These are phyloP conservation scores for Umbelopsis sp. DNA, from an alignment of 192 early-diverging fungal species.

Conservation along the genomic window DNA sequence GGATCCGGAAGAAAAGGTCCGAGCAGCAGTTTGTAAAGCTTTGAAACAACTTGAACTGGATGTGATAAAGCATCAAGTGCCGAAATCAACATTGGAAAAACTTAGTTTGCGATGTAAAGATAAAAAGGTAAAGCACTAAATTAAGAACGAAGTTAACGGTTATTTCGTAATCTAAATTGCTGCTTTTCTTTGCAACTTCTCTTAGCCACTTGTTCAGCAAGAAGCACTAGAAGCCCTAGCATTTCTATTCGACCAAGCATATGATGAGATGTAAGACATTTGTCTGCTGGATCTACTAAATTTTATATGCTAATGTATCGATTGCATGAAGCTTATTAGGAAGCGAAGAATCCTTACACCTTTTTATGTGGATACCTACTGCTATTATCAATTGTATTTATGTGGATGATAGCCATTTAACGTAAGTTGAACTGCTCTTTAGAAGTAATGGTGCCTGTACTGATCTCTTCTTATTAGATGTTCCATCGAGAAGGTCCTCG, in stretches of 20 bases:
- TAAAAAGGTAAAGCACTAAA: slow-evolving; percentile 61
- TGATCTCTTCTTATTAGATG: slow-evolving; percentile 31
- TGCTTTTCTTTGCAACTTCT: too few relatives aligned
- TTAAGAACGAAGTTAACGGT: neutral
- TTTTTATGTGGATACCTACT: slow-evolving; percentile 80
- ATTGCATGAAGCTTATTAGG: neutral
- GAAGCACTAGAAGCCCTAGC: slow-evolving; percentile 79
- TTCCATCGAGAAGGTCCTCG: slow-evolving; percentile 62
- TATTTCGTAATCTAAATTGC: neutral
- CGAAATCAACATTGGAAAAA: slow-evolving; percentile 57
- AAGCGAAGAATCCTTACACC: neutral
- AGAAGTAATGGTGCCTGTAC: neutral
- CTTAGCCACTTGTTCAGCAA: slow-evolving; percentile 56
- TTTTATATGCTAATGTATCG: neutral
- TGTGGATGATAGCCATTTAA: slow-evolving; percentile 79
- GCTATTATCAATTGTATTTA: slow-evolving; percentile 84
- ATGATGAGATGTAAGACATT: slow-evolving; percentile 65
- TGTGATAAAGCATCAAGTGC: slow-evolving; percentile 53
- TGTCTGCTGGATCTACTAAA: neutral
- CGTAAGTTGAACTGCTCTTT: slow-evolving; percentile 44
- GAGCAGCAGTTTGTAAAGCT: slow-evolving; percentile 68
- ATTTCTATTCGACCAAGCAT: slow-evolving; percentile 72
- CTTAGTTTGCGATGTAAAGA: slow-evolving; percentile 87
- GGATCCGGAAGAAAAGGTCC: slow-evolving; percentile 94
- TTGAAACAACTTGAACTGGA: slow-evolving; percentile 70